Evolutionary conservation across 2,329 filamentous ascomycete species (phyloP), one percentile per base, ranked within the genome.

Genomic region (Botrytis hyacinthi): DNA sequence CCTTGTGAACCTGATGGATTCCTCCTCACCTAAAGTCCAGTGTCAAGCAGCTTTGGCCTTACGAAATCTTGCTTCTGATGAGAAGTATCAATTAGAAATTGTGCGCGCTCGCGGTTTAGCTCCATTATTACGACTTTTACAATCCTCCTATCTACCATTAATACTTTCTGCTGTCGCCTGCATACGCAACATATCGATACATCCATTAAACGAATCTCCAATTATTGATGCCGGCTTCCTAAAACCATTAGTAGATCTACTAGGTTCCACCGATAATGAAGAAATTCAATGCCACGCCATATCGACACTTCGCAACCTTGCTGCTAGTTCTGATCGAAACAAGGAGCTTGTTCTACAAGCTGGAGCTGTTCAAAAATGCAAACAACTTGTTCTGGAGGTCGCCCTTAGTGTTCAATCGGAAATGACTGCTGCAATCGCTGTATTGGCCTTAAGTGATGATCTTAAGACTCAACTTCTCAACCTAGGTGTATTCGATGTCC

Each of bases 241-340:
- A 74, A 95, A 94, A 81, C 96, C 96, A 0, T 84, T 99, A 72
- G 96, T 99, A 37, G 95, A 98, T 77, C 87, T 99, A 1, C 88
- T 99, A 12, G 95, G 96, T 70, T 97, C 94, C 16, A 98, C 95
- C 0, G 95, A 98, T 79, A 98, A 98, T 81, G 96, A 99, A 83
- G 96, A 99, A 82, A 99, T 99, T 70, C 96, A 99, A 82, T 99
- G 96, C 81, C 96, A 99, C 81, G 96, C 96, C 73, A 99, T 99
- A 77, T 98, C 96, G 8, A 99, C 96, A 0, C 87, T 99, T 67
- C 91, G 96, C 76, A 99, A 99, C 80, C 87, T 99, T 74, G 96
- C 96, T 10, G 96, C 96, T 72, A 98, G 95, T 83, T 98, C 95
- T 12, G 96, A 99, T 82, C 91, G 94, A 76, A 99, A 99, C 87